phyloP scores from a whole-genome alignment of 495 filamentous ascomycete species.

The Stereocaulon alpinum region DNA sequence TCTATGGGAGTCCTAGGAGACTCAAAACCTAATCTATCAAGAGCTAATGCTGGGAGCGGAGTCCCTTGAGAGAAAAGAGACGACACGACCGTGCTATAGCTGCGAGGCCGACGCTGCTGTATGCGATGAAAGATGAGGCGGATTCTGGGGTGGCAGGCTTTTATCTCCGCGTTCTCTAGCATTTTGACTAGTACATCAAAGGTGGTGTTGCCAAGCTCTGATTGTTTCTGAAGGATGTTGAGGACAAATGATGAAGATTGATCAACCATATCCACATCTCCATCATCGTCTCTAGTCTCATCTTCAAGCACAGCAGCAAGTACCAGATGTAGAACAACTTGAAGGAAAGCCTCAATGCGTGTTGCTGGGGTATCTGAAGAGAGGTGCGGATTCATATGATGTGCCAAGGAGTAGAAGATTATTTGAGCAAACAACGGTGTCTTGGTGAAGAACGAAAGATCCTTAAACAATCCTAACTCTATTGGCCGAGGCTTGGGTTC shows the following conservation, averaged over 20 bases:
- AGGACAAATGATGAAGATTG: conserved; percentile 52
- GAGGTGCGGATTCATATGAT: conserved; percentile 53
- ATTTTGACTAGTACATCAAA: conserved; percentile 66
- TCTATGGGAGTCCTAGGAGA: conserved; percentile 41
- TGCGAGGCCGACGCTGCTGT: conserved; percentile 63
- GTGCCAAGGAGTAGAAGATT: conserved; percentile 77
- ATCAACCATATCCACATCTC: conserved; percentile 34
- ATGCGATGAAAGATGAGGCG: conserved; percentile 75
- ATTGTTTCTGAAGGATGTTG: conserved; percentile 51
- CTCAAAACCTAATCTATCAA: conserved; percentile 46
- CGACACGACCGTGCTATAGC: conserved; percentile 51
- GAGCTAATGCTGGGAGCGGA: conserved; percentile 38
- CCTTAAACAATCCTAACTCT: conserved; percentile 59
- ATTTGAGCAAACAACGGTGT: conserved; percentile 84
- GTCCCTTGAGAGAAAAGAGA: conserved; percentile 29
- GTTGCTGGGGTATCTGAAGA: conserved; percentile 67
- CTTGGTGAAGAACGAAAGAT: conserved; percentile 65
- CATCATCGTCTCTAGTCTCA: conserved; percentile 43
- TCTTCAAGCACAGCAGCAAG: conserved; percentile 81
- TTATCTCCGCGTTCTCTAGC: conserved; percentile 60
- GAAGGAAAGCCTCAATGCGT: conserved; percentile 80
- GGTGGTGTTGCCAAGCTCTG: conserved; percentile 51
- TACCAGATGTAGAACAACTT: conserved; percentile 78
- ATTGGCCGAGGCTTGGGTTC: conserved; percentile 81
- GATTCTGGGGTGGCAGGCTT: conserved; percentile 75